Evolutionary conservation across 495 filamentous ascomycete species (phyloP), one percentile per base, ranked within the genome.

Genomic region (Trypethelium eluteriae): DNA sequence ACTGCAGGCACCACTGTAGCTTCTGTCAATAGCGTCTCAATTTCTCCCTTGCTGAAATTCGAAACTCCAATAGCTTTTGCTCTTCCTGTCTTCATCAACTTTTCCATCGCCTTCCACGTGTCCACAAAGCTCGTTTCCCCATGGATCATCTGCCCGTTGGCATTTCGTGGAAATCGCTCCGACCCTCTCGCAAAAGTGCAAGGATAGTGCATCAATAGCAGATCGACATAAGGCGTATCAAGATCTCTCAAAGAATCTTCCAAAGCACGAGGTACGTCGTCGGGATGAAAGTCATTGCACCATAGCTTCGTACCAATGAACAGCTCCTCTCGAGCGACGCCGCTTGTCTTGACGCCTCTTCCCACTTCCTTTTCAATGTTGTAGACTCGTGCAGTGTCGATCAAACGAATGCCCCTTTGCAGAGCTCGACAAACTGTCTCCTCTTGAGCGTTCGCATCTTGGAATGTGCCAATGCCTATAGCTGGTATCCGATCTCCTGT

Each of bases 31-130:
- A 68, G 38, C 7, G 47, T 35, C 36, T 68, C 62, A 7, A 66
- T 11, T 39, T 38, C 35, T 16, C 6, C 25, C 38, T 39, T 62
- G 47, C 38, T 68, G 63, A 66, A 68, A 49, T 68, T 86, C 57
- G 80, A 82, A 18, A 86, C 79, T 12, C 84, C 83, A 67, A 89
- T 85, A 16, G 81, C 78, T 68, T 82, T 79, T 46, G 81, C 78
- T 69, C 82, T 81, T 70, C 83, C 83, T 44, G 82, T 82, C 2
- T 76, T 57, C 56, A 88, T 75, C 0, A 89, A 74, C 69, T 83
- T 81, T 39, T 83, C 79, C 81, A 85, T 84, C 16, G 75, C 77
- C 63, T 74, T 72, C 74, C 78, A 83, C 73, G 41, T 76, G 74
- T 39, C 68, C 68, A 41, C 56, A n/a, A 47, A 35, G 35, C 32